A percentile compares a stretch with the other conserved stretches of the same genome.
Evolutionary conservation across 371 early-diverging fungal genomes (phyloP).

Genomic region (Mucor circinelloides): DNA sequence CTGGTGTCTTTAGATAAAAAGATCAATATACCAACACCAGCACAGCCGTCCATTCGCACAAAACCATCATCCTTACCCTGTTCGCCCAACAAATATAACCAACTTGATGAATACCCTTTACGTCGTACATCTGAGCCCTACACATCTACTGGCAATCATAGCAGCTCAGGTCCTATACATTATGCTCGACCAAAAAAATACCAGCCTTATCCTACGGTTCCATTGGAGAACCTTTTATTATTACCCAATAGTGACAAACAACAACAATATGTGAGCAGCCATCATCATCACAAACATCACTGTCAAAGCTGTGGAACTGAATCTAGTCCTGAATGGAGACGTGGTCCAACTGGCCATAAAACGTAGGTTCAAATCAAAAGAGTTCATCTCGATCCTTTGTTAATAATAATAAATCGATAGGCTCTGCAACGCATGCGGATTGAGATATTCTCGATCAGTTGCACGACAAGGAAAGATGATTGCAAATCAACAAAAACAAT

Average conservation of each 20-base stretch:
- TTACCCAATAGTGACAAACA: neutral
- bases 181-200: neutral
- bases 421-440: constrained; percentile 52
- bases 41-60: neutral
- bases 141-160: too few relatives aligned
- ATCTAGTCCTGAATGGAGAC: constrained; percentile 54
- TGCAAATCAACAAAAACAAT: constrained; percentile 14
- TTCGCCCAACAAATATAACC: neutral
- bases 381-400: neutral
- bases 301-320: constrained; percentile 53
- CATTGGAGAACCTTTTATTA: constrained; percentile 1
- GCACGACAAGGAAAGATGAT: constrained; percentile 40
- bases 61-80: neutral
- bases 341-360: constrained; percentile 54
- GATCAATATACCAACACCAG: neutral
- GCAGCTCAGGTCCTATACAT: neutral
- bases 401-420: constrained; percentile 21
- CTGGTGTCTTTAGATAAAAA: constrained; percentile 11
- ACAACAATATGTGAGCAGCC: constrained; percentile 3
- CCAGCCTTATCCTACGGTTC: neutral
- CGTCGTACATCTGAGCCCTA: neutral
- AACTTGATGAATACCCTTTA: neutral
- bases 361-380: constrained; percentile 32
- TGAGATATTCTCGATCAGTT: constrained; percentile 48
- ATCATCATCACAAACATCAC: constrained; percentile 1